A percentile compares a stretch with the other conserved stretches of the same genome.
These are phyloP conservation scores for Amauroascus verrucosus DNA, from an alignment of 2,329 filamentous ascomycete genomes.

Conservation along the genomic window DNA sequence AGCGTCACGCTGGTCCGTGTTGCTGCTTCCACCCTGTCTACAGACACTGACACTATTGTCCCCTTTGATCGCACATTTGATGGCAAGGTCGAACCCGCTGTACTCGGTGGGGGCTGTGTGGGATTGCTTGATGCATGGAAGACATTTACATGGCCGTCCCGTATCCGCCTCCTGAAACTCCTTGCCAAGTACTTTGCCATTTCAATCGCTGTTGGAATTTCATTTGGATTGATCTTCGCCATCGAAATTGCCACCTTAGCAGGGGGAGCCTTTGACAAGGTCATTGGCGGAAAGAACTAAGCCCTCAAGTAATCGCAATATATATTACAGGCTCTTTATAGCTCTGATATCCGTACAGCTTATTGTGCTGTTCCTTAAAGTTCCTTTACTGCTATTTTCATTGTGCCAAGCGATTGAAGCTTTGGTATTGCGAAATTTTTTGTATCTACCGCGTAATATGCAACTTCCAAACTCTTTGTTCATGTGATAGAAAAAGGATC, in stretches of 20 bases:
- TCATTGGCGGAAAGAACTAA: slow-evolving; percentile 12
- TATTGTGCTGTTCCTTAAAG: too few relatives aligned
- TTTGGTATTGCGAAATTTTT: too few relatives aligned
- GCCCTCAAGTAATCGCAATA: not conserved
- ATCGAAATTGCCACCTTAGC: slow-evolving; percentile 45
- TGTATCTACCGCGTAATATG: too few relatives aligned
- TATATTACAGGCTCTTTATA: not conserved
- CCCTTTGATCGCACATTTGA: slow-evolving; percentile 82
- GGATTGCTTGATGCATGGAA: slow-evolving; percentile 67
- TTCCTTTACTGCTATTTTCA: too few relatives aligned
- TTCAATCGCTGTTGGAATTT: slow-evolving; percentile 38
- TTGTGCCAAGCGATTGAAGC: too few relatives aligned
- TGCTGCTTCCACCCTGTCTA: slow-evolving; percentile 74
- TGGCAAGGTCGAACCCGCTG: slow-evolving; percentile 62
- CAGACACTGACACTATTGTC: slow-evolving; percentile 72
- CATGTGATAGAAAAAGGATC: too few relatives aligned
- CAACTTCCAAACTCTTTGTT: too few relatives aligned
- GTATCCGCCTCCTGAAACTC: slow-evolving; percentile 62
- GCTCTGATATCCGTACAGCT: not conserved
- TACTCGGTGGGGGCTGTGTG: slow-evolving; percentile 62
- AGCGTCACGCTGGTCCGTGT: slow-evolving; percentile 69
- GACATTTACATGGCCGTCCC: slow-evolving; percentile 62
- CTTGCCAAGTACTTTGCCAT: slow-evolving; percentile 61
- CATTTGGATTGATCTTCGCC: slow-evolving; percentile 43
- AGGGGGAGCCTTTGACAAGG: slow-evolving; percentile 22